Evolutionary conservation across 106 monocot species (phyloP).

Genomic region (Ottelia alismoides): DNA sequence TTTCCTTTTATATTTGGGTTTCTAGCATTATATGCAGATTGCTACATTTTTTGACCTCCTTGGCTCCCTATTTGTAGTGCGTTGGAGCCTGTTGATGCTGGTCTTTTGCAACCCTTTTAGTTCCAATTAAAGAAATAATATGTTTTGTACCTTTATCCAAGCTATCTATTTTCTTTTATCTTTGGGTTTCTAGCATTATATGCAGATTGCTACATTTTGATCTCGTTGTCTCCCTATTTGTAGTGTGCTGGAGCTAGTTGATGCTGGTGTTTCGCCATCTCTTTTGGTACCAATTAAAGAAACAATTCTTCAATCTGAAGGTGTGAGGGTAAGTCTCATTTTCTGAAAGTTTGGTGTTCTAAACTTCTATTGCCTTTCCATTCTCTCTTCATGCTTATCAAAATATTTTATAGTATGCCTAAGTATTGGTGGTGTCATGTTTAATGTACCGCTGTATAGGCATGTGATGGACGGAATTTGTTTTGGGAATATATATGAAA

Average conservation of each 20-base stretch:
- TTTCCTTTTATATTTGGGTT: not conserved
- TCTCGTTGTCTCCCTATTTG: not conserved
- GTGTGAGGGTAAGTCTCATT: constrained; percentile 56
- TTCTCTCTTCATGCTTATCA: no score
- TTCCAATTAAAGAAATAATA: not conserved
- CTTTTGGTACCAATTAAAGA: constrained; percentile 56
- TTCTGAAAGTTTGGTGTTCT: no score
- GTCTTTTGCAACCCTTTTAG: not conserved
- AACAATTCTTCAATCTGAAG: constrained; percentile 69
- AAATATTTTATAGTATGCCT: no score
- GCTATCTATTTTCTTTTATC: not conserved
- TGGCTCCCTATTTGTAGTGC: not conserved
- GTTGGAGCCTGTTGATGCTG: not conserved
- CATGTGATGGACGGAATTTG: no score
- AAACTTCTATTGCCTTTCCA: no score
- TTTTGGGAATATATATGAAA: no score
- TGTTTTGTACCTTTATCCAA: not conserved
- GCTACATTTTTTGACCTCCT: not conserved
- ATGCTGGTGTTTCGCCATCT: constrained; percentile 59
- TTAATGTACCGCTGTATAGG: no score
- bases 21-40: not conserved
- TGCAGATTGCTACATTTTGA: not conserved
- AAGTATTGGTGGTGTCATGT: no score
- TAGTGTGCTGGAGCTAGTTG: constrained; percentile 81
- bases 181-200: not conserved